These are phyloP conservation scores for Syzygium aqueum DNA, from an alignment of 345 rosid species.

Conservation along the genomic window DNA sequence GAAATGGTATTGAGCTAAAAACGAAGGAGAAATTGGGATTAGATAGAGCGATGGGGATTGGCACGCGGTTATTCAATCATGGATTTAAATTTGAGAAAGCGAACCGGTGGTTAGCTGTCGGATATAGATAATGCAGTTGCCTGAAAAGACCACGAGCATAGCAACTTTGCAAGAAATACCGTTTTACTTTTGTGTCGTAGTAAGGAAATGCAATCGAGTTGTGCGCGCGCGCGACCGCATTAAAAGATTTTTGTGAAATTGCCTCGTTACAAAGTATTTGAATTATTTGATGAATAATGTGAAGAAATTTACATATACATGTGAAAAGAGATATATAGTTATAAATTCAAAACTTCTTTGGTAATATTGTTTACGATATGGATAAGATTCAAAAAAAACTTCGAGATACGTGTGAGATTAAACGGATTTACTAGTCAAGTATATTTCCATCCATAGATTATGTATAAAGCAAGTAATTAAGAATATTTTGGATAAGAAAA, in stretches of 20 bases:
- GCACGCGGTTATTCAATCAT: not conserved
- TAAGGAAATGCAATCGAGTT: not conserved
- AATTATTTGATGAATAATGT: not conserved
- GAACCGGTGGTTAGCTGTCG: not conserved
- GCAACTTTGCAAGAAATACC: not conserved
- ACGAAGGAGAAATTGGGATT: not conserved
- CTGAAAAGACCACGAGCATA: not conserved
- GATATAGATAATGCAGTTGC: not conserved
- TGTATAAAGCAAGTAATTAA: not conserved
- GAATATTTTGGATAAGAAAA: not conserved
- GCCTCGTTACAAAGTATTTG: not conserved
- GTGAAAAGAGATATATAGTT: not conserved
- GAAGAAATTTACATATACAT: not conserved
- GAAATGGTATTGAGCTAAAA: not conserved
- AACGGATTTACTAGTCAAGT: not conserved
- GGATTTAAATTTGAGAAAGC: not conserved
- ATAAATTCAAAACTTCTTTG: not conserved
- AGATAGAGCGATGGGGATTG: not conserved
- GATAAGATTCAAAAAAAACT: not conserved
- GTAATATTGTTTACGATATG: not conserved
- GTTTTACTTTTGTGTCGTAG: not conserved
- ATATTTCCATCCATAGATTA: not conserved
- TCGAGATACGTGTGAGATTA: not conserved
- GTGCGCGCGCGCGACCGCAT: rapidly evolving
- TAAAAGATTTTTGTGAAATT: not conserved